phyloP scores from a whole-genome alignment of 2,329 filamentous ascomycete species.

The Verticillium tricorpus region DNA sequence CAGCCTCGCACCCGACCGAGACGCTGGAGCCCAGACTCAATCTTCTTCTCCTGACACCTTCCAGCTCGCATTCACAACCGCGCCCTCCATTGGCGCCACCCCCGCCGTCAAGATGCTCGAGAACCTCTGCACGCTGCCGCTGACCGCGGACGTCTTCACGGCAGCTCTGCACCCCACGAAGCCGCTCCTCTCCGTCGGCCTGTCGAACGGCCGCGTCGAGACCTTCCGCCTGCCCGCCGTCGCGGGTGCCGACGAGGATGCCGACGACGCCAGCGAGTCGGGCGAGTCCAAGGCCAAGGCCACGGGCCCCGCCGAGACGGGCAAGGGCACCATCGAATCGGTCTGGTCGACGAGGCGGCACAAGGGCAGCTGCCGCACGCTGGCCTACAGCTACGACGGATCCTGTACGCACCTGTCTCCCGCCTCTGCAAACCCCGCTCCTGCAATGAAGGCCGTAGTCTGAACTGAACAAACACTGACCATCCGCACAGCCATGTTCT shows the following conservation, averaged over 20 bases:
- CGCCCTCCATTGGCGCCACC: constrained; percentile 4
- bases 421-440: too few relatives aligned
- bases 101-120: constrained; percentile 66
- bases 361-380: constrained; percentile 84
- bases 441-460: too few relatives aligned
- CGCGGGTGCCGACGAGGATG: constrained; percentile 36
- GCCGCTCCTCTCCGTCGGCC: constrained; percentile 80
- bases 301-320: constrained; percentile 23
- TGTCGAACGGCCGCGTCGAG: constrained; percentile 81
- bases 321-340: constrained; percentile 73
- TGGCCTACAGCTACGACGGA: constrained; percentile 78
- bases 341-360: constrained; percentile 85
- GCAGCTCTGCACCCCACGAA: constrained; percentile 82
- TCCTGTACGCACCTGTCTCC: constrained; percentile 45
- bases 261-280: constrained; percentile 45
- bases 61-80: background rate
- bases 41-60: background rate
- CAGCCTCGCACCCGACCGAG: background rate
- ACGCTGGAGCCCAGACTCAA: background rate
- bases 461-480: background rate
- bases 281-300: constrained; percentile 40
- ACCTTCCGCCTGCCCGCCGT: constrained; percentile 66
- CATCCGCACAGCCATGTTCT: constrained; percentile 48
- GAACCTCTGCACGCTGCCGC: constrained; percentile 83
- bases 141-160: constrained; percentile 81